Evolutionary conservation across 2,329 filamentous ascomycete species (phyloP), one percentile per base, ranked within the genome.

Genomic region (Fusarium luffae): DNA sequence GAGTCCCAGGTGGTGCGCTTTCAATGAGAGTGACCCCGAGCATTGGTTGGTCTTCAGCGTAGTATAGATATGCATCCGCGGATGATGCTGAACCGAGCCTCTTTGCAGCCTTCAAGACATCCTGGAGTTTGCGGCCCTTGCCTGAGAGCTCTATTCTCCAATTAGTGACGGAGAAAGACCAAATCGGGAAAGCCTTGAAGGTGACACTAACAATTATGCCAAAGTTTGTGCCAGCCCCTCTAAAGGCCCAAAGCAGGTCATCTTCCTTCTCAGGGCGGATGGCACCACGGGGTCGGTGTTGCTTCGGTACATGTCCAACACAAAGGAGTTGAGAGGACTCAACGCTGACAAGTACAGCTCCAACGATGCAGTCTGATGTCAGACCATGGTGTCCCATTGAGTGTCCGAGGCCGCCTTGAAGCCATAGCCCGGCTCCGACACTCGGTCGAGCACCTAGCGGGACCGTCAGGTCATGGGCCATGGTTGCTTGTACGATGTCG

Each of bases 341-440:
- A 55, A 87, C 82, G 67, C 83, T 85, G 75, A 90, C 83, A 27
- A 90, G 14, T 4, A 90, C 82, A 21, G 85, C 88, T 66, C 89
- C 88, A n/a, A 90, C 75, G 47, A 91, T 85, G 46, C 83, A 75
- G 67, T 91, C 88, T 68, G 86, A 90, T 4, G 87, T 66, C 14
- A 91, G 86, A 2, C 89, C 88, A 66, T 88, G 76, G 11, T 81
- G 57, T 61, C 88, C 81, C 37, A 84, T 72, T n/a, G 89, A 78
- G 68, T 90, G 87, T 3, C 88, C 88, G 50, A 91, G 88, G 54
- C 89, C 88, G 42, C 89, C 89, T 79, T 91, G 88, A 48, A 91
- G 79, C 87, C 87, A 90, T 16, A 88, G 69, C 0, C 89, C 89
- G 0, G 86, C 84, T 4, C 89, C 89, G 27, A 91, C 87, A 68